Evolutionary conservation across 495 filamentous ascomycete species (phyloP).

Genomic region (Aspergillus funiculosus): DNA sequence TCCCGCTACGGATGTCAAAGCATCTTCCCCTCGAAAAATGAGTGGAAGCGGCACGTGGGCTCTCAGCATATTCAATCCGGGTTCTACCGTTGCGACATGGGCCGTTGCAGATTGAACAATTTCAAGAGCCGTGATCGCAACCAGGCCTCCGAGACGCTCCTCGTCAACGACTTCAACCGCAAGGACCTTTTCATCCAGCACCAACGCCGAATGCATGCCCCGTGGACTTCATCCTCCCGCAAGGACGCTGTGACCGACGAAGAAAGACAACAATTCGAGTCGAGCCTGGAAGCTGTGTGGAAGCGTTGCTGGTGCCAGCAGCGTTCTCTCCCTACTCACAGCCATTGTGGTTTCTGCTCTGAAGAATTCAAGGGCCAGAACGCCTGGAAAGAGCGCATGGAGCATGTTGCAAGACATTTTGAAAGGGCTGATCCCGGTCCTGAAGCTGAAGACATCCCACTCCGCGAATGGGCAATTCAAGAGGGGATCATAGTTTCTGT

Average conservation of each 20-base stretch:
- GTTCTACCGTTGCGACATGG: slow-evolving; percentile 76
- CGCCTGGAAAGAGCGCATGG: slow-evolving; percentile 81
- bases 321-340: slow-evolving; percentile 54
- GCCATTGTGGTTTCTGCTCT: slow-evolving; percentile 65
- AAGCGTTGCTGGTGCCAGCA: slow-evolving; percentile 53
- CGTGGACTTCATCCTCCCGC: slow-evolving; percentile 35
- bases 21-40: slow-evolving; percentile 87
- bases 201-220: slow-evolving; percentile 83
- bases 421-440: slow-evolving; percentile 45
- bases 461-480: slow-evolving; percentile 48
- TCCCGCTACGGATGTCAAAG: slow-evolving; percentile 74
- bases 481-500: slow-evolving; percentile 37
- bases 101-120: slow-evolving; percentile 47
- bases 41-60: slow-evolving; percentile 89
- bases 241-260: slow-evolving; percentile 38
- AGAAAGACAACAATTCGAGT: slow-evolving; percentile 36
- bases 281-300: slow-evolving; percentile 44
- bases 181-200: slow-evolving; percentile 94
- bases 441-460: slow-evolving; percentile 38
- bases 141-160: slow-evolving; percentile 9
- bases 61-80: slow-evolving; percentile 75
- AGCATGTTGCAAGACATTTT: slow-evolving; percentile 82
- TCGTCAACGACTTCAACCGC: slow-evolving; percentile 73
- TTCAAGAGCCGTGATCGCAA: slow-evolving; percentile 1
- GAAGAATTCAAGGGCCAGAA: slow-evolving; percentile 53